Evolutionary conservation across 2,329 filamentous ascomycete genomes (phyloP).

Genomic region (Venturia nashicola): DNA sequence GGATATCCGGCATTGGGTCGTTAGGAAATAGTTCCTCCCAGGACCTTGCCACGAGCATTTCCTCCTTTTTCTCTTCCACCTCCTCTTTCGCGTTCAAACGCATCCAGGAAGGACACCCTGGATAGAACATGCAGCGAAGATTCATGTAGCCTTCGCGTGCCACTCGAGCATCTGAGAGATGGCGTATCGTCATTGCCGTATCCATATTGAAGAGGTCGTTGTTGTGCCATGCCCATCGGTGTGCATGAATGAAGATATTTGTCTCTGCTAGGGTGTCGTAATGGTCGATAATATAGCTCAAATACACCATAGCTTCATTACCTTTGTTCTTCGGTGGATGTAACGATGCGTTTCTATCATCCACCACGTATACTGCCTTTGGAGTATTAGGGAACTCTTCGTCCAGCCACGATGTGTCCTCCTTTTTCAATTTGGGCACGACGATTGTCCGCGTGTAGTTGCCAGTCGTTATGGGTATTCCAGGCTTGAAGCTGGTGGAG

Average conservation of each 20-base stretch:
- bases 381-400: constrained; percentile 33
- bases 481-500: neutral
- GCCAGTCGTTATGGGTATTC: constrained; percentile 21
- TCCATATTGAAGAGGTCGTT: constrained; percentile 36
- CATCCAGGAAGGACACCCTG: constrained; percentile 44
- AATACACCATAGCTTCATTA: constrained; percentile 50
- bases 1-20: constrained; percentile 34
- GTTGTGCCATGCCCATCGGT: constrained; percentile 47
- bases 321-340: constrained; percentile 46
- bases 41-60: constrained; percentile 29
- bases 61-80: constrained; percentile 30
- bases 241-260: constrained; percentile 49
- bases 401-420: constrained; percentile 44
- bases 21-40: constrained; percentile 37
- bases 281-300: constrained; percentile 49
- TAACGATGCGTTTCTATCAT: constrained; percentile 27
- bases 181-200: constrained; percentile 31
- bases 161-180: constrained; percentile 33
- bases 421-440: constrained; percentile 37
- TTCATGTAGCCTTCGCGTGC: constrained; percentile 41
- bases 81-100: constrained; percentile 28
- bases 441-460: constrained; percentile 44
- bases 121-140: constrained; percentile 41
- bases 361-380: constrained; percentile 39
- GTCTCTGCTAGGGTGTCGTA: constrained; percentile 48